These are phyloP conservation scores for Pyrenopolyporus hunteri DNA, from an alignment of 495 filamentous ascomycete genomes.

Conservation along the genomic window DNA sequence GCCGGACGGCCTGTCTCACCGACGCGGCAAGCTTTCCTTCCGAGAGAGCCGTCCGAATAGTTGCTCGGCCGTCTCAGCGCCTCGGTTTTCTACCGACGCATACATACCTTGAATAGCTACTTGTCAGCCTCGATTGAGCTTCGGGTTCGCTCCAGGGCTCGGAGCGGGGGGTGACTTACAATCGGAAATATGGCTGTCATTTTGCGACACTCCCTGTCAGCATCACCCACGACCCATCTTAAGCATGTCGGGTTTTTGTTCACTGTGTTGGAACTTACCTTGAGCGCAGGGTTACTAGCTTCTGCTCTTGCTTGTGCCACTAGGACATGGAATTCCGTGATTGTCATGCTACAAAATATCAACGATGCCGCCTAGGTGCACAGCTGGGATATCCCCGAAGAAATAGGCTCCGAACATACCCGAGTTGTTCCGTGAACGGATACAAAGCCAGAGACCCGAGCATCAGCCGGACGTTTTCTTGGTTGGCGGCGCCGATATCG, in stretches of 20 bases:
- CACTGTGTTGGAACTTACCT: constrained; percentile 55
- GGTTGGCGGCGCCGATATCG: constrained; percentile 66
- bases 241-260: constrained; percentile 3
- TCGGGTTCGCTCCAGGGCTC: neutral
- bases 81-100: constrained; percentile 60
- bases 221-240: constrained; percentile 4
- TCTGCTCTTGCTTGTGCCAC: constrained; percentile 71
- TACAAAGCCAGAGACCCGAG: constrained; percentile 68
- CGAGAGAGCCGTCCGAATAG: constrained; percentile 11
- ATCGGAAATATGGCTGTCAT: constrained; percentile 70
- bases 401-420: constrained; percentile 37
- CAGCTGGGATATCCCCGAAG: constrained; percentile 18
- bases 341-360: constrained; percentile 63
- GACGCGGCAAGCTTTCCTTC: constrained; percentile 22
- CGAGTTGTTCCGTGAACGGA: constrained; percentile 58
- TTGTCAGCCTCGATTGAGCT: constrained; percentile 10
- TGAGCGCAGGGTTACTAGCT: constrained; percentile 66
- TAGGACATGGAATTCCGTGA: constrained; percentile 67
- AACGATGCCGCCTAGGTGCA: constrained; percentile 20
- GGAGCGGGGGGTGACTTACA: constrained; percentile 58
- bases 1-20: constrained; percentile 10
- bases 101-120: constrained; percentile 54
- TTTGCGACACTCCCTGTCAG: constrained; percentile 32
- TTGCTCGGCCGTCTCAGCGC: constrained; percentile 32
- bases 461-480: constrained; percentile 64